Base-by-base conservation (phyloP, 306 rosid genomes). In the Gastrolobium bilobum region DNA sequence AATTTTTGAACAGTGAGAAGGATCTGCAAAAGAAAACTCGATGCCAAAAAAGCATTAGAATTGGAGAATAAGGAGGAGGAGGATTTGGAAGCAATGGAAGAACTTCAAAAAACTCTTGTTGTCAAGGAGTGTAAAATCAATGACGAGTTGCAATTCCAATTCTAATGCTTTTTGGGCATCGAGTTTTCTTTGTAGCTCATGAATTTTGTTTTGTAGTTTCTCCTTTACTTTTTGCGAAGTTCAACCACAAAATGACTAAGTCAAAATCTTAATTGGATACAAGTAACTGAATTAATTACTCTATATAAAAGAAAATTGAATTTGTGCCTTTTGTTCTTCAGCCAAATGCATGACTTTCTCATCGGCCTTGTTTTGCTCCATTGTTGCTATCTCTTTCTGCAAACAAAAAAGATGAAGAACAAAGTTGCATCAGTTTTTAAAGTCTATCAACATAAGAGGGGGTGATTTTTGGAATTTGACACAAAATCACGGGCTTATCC, bases 131-230 rank as follows among this genome's bases (percentile, higher is more conserved):
- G 90, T 11, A 83, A 79, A 72, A 87, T 84, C 57, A 94, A 94
- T 70, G 97, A 92, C 4, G 97, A 92, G 83, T 79, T 92, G 78
- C 97, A 91, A 78, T n/a, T 87, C 88, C 75, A 92, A 79, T 58
- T 89, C 92, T 78, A 95, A 69, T 44, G 87, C 82, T 77, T 92
- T 97, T 82, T 88, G 91, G 5, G 83, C 85, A 84, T 95, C 98
- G n/a, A 95, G 91, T 78, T 87, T 61, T 72, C 85, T 85, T 83
- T 95, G 87, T 71, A 95, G 79, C 10, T 85, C 90, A 42, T 88
- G 62, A 73, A 92, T 87, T 75, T 71, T 77, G 69, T 69, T 60
- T 10, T 86, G 89, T 31, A 87, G 84, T 52, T 81, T 57, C 76
- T 90, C 94, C 84, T 92, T 92, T 83, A 86, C 81, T 79, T 64